These are phyloP conservation scores for Mucor saturninus DNA, from an alignment of 371 early-diverging fungal species.

Conservation along the genomic window DNA sequence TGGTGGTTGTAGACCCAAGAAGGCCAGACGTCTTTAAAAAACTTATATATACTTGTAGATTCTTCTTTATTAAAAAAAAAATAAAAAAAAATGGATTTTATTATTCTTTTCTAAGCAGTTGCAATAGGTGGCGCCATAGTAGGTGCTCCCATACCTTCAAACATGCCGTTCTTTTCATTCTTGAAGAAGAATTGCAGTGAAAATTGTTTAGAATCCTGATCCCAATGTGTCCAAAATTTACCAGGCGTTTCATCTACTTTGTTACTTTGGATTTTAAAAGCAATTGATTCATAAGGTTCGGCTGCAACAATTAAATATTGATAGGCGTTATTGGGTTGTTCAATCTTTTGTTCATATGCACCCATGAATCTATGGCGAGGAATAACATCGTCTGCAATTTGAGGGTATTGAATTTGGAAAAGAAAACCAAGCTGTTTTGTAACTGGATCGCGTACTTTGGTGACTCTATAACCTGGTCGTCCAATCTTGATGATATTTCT, in stretches of 20 bases:
- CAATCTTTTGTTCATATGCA: constrained; percentile 94
- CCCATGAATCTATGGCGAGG: constrained; percentile 98
- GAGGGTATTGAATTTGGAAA: constrained; percentile 95
- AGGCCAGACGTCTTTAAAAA: constrained; percentile 80
- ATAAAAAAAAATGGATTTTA: constrained; percentile 1
- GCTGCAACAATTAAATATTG: constrained; percentile 96
- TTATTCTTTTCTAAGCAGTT: constrained; percentile 14
- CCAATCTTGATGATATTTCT: constrained; percentile 92
- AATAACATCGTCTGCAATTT: constrained; percentile 76
- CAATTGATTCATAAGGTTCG: constrained; percentile 96
- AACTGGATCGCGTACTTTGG: constrained; percentile 90
- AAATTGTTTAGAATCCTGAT: constrained; percentile 87
- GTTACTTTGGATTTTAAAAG: constrained; percentile 92
- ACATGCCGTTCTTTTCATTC: constrained; percentile 32
- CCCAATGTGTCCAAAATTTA: constrained; percentile 94
- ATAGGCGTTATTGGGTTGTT: constrained; percentile 85
- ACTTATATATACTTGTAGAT: neutral
- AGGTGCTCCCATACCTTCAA: constrained; percentile 29
- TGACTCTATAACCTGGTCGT: constrained; percentile 97
- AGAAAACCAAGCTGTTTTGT: constrained; percentile 89
- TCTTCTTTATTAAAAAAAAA: constrained; percentile 14
- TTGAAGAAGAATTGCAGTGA: constrained; percentile 89
- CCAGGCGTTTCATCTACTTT: constrained; percentile 89
- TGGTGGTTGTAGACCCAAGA: constrained; percentile 94
- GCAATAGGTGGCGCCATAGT: constrained; percentile 24